phyloP scores from a whole-genome alignment of 148 eudicot species.

The Rhododendron kiyosumense region DNA sequence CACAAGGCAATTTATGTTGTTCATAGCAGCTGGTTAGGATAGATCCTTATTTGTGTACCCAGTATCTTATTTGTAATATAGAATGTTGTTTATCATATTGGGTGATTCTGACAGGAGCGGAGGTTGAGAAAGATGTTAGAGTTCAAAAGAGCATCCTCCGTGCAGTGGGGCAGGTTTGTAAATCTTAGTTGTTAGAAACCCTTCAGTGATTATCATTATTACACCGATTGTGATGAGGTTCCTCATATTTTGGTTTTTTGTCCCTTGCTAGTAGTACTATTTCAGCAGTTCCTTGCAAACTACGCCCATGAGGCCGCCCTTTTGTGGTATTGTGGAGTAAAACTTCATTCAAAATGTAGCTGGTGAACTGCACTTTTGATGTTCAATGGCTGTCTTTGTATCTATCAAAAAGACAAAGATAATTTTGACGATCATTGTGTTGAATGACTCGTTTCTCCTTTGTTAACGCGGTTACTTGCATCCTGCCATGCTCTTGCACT shows the following conservation, averaged over 20 bases:
- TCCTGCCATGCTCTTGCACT: not conserved
- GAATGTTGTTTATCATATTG: not conserved
- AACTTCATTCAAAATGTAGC: not conserved
- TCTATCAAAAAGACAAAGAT: not conserved
- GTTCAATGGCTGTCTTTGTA: not conserved
- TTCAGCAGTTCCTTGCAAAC: not conserved
- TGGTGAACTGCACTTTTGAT: not conserved
- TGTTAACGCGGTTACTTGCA: not conserved
- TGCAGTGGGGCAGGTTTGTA: slow-evolving; percentile 80
- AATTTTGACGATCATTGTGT: not conserved
- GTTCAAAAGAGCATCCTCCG: slow-evolving; percentile 88
- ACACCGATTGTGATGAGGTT: not conserved
- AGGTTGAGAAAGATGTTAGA: slow-evolving; percentile 73
- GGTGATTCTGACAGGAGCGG: slow-evolving; percentile 49
- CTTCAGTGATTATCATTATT: not conserved
- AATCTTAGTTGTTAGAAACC: not conserved
- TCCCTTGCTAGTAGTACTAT: not conserved
- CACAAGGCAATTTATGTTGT: slow-evolving; percentile 76
- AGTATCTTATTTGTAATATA: not conserved
- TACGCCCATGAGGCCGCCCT: not conserved
- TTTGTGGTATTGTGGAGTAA: not conserved
- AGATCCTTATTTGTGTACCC: slow-evolving; percentile 8
- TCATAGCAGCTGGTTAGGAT: slow-evolving; percentile 89
- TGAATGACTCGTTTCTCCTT: not conserved
- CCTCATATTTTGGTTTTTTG: not conserved